phyloP scores from a whole-genome alignment of 768 basidiomycete species.

The Macrolepiota dolichaula region DNA sequence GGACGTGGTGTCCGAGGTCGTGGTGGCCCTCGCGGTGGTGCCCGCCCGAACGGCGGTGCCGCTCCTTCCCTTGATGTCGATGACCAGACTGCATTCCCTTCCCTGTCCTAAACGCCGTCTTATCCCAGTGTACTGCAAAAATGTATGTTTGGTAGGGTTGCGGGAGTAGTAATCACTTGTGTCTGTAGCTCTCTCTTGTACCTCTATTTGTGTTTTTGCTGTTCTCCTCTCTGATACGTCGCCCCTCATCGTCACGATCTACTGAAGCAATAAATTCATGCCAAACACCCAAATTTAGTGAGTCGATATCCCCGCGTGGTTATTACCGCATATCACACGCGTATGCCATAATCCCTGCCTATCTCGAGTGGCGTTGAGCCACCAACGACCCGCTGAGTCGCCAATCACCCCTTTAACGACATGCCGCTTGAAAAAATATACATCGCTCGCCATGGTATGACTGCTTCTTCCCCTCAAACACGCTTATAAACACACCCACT shows the following conservation, averaged over 20 bases:
- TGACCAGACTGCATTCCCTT: conserved; percentile 88
- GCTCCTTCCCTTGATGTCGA: conserved; percentile 60
- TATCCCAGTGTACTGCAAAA: not conserved
- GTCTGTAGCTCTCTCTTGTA: not conserved
- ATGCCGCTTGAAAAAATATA: conserved; percentile 61
- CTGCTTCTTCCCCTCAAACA: not conserved
- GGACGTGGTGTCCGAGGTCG: conserved; percentile 42
- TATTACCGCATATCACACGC: conserved; percentile 4
- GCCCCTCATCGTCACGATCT: conserved; percentile 16
- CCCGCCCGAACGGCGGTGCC: conserved; percentile 37
- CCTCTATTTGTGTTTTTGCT: not conserved
- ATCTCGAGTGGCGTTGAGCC: conserved; percentile 1
- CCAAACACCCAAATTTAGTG: not conserved
- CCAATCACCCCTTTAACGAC: not conserved
- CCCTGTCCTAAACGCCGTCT: conserved; percentile 51
- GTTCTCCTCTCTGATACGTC: conserved; percentile 12
- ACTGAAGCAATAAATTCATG: conserved; percentile 2
- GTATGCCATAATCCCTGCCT: not conserved
- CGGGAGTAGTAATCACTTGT: conserved; percentile 2
- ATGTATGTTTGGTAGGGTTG: conserved; percentile 5
- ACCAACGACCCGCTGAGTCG: not conserved
- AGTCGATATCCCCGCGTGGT: not conserved
- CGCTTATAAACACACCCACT: not conserved
- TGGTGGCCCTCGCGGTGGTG: conserved; percentile 45
- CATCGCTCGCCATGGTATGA: conserved; percentile 62